These are phyloP conservation scores for Claviceps cyperi DNA, from an alignment of 2,329 filamentous ascomycete species.

Conservation along the genomic window DNA sequence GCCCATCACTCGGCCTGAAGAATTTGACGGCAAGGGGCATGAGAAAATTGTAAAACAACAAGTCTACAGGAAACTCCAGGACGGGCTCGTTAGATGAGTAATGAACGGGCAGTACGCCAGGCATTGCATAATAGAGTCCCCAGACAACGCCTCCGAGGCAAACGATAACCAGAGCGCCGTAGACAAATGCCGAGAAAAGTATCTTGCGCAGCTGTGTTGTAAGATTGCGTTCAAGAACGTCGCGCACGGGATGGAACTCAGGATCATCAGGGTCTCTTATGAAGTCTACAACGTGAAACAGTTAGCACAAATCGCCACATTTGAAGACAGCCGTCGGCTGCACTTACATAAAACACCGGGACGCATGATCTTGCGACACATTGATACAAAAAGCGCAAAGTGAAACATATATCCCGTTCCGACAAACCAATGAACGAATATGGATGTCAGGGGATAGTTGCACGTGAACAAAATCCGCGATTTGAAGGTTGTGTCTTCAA, in stretches of 20 bases:
- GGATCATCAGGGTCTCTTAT: conserved; percentile 97
- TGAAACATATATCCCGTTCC: conserved; percentile 99
- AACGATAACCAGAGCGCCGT: conserved; percentile 80
- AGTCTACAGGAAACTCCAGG: conserved; percentile 83
- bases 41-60: conserved; percentile 93
- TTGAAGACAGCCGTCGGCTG: neutral
- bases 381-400: conserved; percentile 94
- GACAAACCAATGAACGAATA: conserved; percentile 97
- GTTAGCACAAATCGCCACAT: neutral
- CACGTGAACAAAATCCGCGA: conserved; percentile 67
- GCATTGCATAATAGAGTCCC: conserved; percentile 57
- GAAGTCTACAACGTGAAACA: conserved; percentile 46
- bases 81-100: conserved; percentile 89
- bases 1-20: conserved; percentile 69
- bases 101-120: conserved; percentile 71
- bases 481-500: conserved; percentile 63
- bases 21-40: conserved; percentile 77
- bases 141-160: conserved; percentile 94
- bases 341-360: conserved; percentile 77
- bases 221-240: conserved; percentile 86
- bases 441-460: conserved; percentile 70
- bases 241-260: conserved; percentile 92
- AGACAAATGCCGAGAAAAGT: conserved; percentile 86
- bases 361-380: conserved; percentile 97
- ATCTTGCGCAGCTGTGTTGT: conserved; percentile 92